These are phyloP conservation scores for Phytophthora citricola DNA, from an alignment of 352 stramenopile genomes.

Conservation along the genomic window DNA sequence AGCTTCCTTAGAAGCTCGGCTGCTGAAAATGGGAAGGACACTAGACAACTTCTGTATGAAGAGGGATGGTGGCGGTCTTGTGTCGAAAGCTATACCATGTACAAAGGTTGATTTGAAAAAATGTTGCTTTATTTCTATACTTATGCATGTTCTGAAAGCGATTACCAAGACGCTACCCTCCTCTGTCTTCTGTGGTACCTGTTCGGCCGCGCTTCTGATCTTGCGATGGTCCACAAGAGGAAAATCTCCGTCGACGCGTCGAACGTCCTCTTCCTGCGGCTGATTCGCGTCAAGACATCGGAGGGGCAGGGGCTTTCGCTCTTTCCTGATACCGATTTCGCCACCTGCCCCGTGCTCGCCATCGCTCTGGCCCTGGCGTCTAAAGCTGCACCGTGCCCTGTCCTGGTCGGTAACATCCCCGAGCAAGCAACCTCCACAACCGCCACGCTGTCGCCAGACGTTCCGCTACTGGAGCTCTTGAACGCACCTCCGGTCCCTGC, in stretches of 20 bases:
- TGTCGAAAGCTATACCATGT: slow-evolving; percentile 7
- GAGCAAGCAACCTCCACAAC: neutral
- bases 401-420: neutral
- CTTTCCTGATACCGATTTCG: slow-evolving; percentile 29
- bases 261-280: slow-evolving; percentile 24
- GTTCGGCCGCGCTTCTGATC: slow-evolving; percentile 37
- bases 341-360: slow-evolving; percentile 26
- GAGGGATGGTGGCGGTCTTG: neutral
- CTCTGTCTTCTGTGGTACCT: slow-evolving; percentile 30
- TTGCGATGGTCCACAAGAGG: slow-evolving; percentile 26
- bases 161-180: slow-evolving; percentile 27
- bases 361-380: slow-evolving; percentile 13
- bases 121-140: slow-evolving; percentile 12
- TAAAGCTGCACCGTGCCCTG: neutral
- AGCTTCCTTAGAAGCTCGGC: neutral
- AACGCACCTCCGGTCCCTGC: neutral
- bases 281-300: slow-evolving; percentile 40
- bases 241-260: slow-evolving; percentile 23
- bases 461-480: neutral
- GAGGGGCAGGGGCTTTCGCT: slow-evolving; percentile 38
- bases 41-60: slow-evolving; percentile 3
- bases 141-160: neutral
- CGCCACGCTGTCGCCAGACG: neutral
- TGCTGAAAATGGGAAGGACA: slow-evolving; percentile 7
- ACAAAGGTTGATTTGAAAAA: neutral